phyloP scores from a whole-genome alignment of 805 yeast genomes.

The Wickerhamiella bombiphila region DNA sequence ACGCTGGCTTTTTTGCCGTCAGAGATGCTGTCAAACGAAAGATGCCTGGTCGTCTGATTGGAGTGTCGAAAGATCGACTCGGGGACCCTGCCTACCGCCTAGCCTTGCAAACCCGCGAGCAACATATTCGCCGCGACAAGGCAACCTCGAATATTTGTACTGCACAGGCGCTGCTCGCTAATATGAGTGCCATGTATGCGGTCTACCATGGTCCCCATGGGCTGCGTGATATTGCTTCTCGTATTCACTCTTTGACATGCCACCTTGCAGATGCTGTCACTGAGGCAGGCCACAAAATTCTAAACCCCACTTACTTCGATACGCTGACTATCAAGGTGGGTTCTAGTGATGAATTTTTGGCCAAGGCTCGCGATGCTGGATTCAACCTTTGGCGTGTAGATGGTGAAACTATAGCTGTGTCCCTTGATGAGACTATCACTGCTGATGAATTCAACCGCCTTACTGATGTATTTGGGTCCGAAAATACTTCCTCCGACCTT shows the following conservation, averaged over 20 bases:
- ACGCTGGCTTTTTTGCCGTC: slow-evolving; percentile 93
- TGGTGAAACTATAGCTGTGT: slow-evolving; percentile 49
- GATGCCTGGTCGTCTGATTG: slow-evolving; percentile 93
- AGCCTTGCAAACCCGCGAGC: slow-evolving; percentile 96
- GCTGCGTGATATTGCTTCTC: slow-evolving; percentile 55
- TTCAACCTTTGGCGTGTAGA: slow-evolving; percentile 66
- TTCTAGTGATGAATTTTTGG: slow-evolving; percentile 41
- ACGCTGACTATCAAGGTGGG: slow-evolving; percentile 52
- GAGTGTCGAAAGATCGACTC: slow-evolving; percentile 79
- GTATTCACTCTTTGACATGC: slow-evolving; percentile 62
- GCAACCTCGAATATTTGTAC: slow-evolving; percentile 98
- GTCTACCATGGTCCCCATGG: slow-evolving; percentile 94
- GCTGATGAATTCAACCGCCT: slow-evolving; percentile 44
- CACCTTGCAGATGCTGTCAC: slow-evolving; percentile 49
- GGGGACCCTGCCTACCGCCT: slow-evolving; percentile 82
- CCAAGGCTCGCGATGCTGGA: slow-evolving; percentile 44
- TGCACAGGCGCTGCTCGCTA: slow-evolving; percentile 92
- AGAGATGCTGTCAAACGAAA: slow-evolving; percentile 68
- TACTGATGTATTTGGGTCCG: slow-evolving; percentile 35
- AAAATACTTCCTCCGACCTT: slow-evolving; percentile 22
- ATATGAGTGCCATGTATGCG: slow-evolving; percentile 88
- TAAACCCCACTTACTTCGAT: slow-evolving; percentile 65
- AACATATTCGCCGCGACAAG: slow-evolving; percentile 92
- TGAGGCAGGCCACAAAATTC: slow-evolving; percentile 32
- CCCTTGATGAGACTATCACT: slow-evolving; percentile 81